These are phyloP conservation scores for Acidomyces sp. DNA, from an alignment of 495 filamentous ascomycete species.

Conservation along the genomic window DNA sequence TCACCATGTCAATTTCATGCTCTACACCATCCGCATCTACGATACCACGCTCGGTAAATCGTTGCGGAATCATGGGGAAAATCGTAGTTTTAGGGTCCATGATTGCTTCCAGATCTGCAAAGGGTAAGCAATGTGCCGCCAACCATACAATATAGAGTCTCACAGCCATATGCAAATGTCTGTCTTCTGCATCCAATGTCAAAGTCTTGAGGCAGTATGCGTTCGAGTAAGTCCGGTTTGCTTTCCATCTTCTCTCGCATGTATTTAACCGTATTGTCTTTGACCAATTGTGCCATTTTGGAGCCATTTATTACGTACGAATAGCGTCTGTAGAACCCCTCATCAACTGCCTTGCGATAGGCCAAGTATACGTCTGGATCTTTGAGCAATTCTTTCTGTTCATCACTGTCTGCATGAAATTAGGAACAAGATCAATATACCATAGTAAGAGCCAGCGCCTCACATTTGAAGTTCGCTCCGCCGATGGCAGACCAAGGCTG, in stretches of 20 bases:
- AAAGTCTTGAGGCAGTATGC: slow-evolving; percentile 8
- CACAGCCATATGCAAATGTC: slow-evolving; percentile 11
- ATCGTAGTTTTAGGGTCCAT: slow-evolving; percentile 10
- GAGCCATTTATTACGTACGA: slow-evolving; percentile 11
- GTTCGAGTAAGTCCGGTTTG: slow-evolving; percentile 7
- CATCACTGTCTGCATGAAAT: slow-evolving; percentile 5
- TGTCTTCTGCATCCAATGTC: slow-evolving; percentile 13
- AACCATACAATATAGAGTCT: too few relatives aligned
- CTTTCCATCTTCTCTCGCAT: slow-evolving; percentile 7
- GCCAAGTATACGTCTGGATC: slow-evolving; percentile 8
- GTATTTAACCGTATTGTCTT: slow-evolving; percentile 11
- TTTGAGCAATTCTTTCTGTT: slow-evolving; percentile 4
- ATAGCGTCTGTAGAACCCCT: slow-evolving; percentile 8
- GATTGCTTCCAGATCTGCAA: slow-evolving; percentile 11
- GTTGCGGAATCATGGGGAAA: slow-evolving; percentile 4
- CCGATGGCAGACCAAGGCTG: slow-evolving; percentile 3
- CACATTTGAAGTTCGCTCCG: slow-evolving; percentile 12
- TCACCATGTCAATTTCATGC: slow-evolving; percentile 11
- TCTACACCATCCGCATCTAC: slow-evolving; percentile 6
- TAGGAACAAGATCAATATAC: not conserved
- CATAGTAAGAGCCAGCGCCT: not conserved
- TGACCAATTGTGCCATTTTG: slow-evolving; percentile 4
- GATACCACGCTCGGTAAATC: slow-evolving; percentile 4
- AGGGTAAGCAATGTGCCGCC: too few relatives aligned
- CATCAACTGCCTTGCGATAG: slow-evolving; percentile 10